Base-by-base conservation (phyloP, 2,329 filamentous ascomycete genomes). In the Aspergillus sp. region DNA sequence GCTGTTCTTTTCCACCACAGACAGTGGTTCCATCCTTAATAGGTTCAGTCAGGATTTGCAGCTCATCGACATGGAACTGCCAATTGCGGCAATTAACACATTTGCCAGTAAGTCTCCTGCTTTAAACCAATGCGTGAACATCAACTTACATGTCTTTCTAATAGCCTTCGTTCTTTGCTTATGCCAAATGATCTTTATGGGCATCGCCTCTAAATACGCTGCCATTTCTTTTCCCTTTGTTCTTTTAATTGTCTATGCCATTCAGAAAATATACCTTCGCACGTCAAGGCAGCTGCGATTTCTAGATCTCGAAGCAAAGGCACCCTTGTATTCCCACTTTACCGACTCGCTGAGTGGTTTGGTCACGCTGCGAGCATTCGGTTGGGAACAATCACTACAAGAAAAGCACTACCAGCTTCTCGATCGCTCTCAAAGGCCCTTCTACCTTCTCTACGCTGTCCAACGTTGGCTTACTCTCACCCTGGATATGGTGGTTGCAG, bases 221-320 rank as follows among this genome's bases (percentile, higher is more conserved):
- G 77, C 78, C 0, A 74, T 82, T 21, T 73, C 75, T 0, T 82
- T 86, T 56, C 84, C 84, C 0, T 68, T 82, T 3, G 64, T 86
- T 2, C 58, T 78, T 8, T 69, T 65, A 0, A 59, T 79, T 0
- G 59, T 86, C 1, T 86, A 80, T 55, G 58, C 75, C 2, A 68
- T 87, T 0, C 84, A 86, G 60, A 81, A 76, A 52, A 78, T 85
- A 49, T 88, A 88, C 62, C 75, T 88, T 2, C 77, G 82, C 0
- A 88, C 85, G 0, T 86, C 84, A 0, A 74, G 84, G 0, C 85
- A 88, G 66, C 68, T 88, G 7, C 78, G 85, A 49, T 76, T 86
- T 19, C 68, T 88, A 11, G 85, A 88, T 46, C 77, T 88, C 1
- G 86, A 88, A 66, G 79, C 82, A 1, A 86, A 87, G 62, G 80